Conservation (phyloP, 805 yeast species). For the Schwanniomyces polymorphus region DNA sequence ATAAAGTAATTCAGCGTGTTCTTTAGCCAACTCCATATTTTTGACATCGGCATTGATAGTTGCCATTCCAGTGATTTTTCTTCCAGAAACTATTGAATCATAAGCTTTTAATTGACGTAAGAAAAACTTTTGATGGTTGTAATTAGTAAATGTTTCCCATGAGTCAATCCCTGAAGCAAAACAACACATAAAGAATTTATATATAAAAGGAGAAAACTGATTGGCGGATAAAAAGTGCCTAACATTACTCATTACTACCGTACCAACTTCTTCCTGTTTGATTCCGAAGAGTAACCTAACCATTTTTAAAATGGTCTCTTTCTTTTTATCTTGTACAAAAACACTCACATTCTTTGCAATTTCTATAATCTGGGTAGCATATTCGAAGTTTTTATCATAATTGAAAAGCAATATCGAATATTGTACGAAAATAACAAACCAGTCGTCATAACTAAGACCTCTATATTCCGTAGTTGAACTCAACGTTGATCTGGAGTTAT, state of each 20-base stretch:
- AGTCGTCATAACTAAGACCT: slow-evolving; percentile 72
- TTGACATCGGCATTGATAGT: slow-evolving; percentile 59
- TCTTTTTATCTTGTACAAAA: slow-evolving; percentile 63
- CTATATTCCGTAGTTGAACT: slow-evolving; percentile 64
- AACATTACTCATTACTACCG: slow-evolving; percentile 52
- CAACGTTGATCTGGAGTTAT: slow-evolving; percentile 28
- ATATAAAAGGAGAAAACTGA: slow-evolving; percentile 73
- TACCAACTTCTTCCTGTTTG: slow-evolving; percentile 48
- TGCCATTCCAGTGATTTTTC: slow-evolving; percentile 75
- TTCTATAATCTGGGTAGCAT: slow-evolving; percentile 53
- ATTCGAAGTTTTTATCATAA: slow-evolving; percentile 62
- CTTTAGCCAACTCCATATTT: slow-evolving; percentile 33
- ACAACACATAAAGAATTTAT: slow-evolving; percentile 65
- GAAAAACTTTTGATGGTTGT: slow-evolving; percentile 87
- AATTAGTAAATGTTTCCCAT: slow-evolving; percentile 63
- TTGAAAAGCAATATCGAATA: slow-evolving; percentile 68
- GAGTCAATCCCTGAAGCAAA: slow-evolving; percentile 62
- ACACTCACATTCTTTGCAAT: slow-evolving; percentile 78
- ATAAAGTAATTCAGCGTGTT: slow-evolving; percentile 68
- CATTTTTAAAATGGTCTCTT: slow-evolving; percentile 59
- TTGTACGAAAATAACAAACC: slow-evolving; percentile 86
- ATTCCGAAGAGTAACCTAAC: slow-evolving; percentile 65
- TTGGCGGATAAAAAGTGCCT: slow-evolving; percentile 64
- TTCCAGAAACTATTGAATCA: slow-evolving; percentile 61
- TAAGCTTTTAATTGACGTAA: slow-evolving; percentile 87